A percentile compares a stretch with the other conserved stretches of the same genome.
Evolutionary conservation across 2,329 filamentous ascomycete species (phyloP).

Genomic region (Phialophora verrucosa): DNA sequence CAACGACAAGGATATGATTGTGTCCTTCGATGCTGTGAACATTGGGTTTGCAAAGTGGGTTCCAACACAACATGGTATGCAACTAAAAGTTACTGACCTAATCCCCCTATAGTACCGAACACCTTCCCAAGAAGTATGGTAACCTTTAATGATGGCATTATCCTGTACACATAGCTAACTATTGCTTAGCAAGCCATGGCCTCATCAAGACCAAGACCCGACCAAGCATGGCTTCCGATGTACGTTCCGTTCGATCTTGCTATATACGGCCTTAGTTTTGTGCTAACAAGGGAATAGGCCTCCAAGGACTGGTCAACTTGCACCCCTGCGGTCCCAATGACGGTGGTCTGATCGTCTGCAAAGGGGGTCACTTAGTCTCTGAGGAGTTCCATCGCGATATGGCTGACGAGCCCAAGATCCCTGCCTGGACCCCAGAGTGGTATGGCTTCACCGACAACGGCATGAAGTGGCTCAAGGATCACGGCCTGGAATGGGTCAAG

Average conservation of each 20-base stretch:
- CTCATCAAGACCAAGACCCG: slow-evolving; percentile 56
- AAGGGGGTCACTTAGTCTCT: slow-evolving; percentile 43
- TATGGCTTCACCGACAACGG: slow-evolving; percentile 49
- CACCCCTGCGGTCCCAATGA: slow-evolving; percentile 46
- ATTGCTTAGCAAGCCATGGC: slow-evolving; percentile 49
- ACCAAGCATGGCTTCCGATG: slow-evolving; percentile 56
- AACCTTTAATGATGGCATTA: too few species aligned
- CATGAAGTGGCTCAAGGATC: slow-evolving; percentile 50
- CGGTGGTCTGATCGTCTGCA: slow-evolving; percentile 46
- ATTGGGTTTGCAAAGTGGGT: background rate
- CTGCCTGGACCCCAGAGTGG: slow-evolving; percentile 41
- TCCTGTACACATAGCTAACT: too few species aligned
- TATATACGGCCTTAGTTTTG: too few species aligned
- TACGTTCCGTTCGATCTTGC: background rate
- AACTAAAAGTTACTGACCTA: too few species aligned
- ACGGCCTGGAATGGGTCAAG: slow-evolving; percentile 49
- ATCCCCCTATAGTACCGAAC: too few species aligned
- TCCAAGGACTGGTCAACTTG: slow-evolving; percentile 59
- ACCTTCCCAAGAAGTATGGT: too few species aligned
- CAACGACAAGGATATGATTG: slow-evolving; percentile 43
- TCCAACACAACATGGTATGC: too few species aligned
- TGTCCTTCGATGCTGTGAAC: slow-evolving; percentile 55
- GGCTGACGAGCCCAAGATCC: slow-evolving; percentile 48
- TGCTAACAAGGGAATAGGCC: slow-evolving; percentile 9
- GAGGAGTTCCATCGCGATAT: slow-evolving; percentile 45